phyloP scores from a whole-genome alignment of 2,329 filamentous ascomycete genomes.

The Incumbomyces delicatus region DNA sequence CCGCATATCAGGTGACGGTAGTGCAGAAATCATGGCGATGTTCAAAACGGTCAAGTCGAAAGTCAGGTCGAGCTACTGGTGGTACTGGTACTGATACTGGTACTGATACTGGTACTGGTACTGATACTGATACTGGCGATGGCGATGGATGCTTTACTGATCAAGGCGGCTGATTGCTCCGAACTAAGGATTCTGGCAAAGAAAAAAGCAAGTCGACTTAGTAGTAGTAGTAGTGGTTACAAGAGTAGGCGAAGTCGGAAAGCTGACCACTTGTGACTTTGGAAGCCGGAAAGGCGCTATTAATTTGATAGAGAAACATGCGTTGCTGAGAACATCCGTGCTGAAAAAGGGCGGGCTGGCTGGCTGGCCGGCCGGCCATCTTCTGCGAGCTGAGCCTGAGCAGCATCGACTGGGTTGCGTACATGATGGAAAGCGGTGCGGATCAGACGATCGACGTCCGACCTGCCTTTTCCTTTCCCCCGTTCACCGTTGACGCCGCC shows the following conservation, averaged over 20 bases:
- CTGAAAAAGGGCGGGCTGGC: not conserved
- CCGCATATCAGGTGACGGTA: too few species aligned
- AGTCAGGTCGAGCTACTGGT: constrained; percentile 8
- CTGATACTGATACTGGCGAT: too few species aligned
- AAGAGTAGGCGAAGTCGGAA: constrained; percentile 5
- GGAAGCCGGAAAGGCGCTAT: constrained; percentile 8
- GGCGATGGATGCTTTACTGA: constrained; percentile 1
- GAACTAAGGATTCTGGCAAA: constrained; percentile 4
- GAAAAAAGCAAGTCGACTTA: not conserved
- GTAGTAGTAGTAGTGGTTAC: constrained; percentile 6
- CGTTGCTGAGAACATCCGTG: constrained; percentile 5
- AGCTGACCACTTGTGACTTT: constrained; percentile 8
- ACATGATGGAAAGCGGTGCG: constrained; percentile 1
- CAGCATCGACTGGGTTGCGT: constrained; percentile 4
- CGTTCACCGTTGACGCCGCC: constrained; percentile 2
- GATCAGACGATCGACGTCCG: not conserved
- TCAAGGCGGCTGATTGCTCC: constrained; percentile 1
- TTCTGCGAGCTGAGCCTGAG: not conserved
- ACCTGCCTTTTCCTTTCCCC: not conserved
- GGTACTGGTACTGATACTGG: too few species aligned
- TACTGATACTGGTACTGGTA: too few species aligned
- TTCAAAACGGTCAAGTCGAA: not conserved
- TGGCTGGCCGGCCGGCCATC: too few species aligned
- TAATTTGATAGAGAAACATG: constrained; percentile 4
- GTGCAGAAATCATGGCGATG: not conserved